phyloP scores from a whole-genome alignment of 2,329 filamentous ascomycete species.

The Onygenales sp. region DNA sequence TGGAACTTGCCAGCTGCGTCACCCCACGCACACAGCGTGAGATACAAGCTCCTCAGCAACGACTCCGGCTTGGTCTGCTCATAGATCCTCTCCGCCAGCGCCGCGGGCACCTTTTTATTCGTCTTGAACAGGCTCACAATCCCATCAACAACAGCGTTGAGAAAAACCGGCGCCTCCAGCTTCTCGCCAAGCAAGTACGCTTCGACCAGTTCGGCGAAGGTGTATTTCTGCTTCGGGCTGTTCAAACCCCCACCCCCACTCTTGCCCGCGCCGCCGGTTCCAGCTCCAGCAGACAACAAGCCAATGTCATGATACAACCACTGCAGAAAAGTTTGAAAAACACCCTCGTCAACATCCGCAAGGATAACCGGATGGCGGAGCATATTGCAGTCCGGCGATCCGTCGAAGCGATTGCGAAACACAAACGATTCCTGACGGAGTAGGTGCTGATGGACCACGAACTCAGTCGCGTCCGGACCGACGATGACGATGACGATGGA shows the following conservation, averaged over 20 bases:
- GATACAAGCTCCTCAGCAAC: slow-evolving; percentile 1
- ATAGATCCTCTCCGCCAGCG: background rate
- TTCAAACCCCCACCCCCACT: too few species aligned
- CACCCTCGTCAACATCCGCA: background rate
- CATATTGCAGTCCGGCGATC: background rate
- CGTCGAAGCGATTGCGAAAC: background rate
- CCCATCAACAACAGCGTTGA: background rate
- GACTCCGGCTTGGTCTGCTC: background rate
- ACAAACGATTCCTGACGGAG: background rate
- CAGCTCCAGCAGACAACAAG: background rate
- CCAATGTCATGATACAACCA: background rate
- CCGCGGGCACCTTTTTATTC: background rate
- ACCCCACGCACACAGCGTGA: background rate
- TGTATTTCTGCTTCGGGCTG: background rate
- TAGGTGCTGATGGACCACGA: background rate
- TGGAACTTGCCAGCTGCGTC: background rate
- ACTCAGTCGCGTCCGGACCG: background rate
- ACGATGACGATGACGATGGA: background rate
- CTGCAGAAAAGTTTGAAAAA: background rate
- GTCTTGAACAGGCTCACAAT: background rate
- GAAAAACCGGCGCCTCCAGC: background rate
- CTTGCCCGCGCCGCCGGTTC: too few species aligned
- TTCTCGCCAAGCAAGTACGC: background rate
- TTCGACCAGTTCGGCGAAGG: background rate
- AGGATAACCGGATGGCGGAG: background rate